phyloP scores from a whole-genome alignment of 2,329 filamentous ascomycete species.

The Colletotrichum sp. region DNA sequence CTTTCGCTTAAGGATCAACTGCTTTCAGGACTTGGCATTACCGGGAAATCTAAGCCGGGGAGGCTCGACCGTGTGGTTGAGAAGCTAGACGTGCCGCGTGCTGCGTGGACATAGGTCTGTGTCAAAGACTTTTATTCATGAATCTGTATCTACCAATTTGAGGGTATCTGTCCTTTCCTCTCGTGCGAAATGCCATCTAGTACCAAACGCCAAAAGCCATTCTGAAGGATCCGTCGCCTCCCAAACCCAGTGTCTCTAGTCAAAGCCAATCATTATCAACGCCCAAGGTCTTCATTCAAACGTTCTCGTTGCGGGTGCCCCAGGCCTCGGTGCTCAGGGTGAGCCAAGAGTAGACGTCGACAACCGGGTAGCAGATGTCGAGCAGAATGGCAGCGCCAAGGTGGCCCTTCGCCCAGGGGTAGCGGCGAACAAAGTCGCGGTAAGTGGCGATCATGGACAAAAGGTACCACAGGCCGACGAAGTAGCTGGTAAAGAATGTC shows the following conservation, averaged over 20 bases:
- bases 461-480: constrained; percentile 8
- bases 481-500: neutral
- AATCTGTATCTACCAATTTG: neutral
- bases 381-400: constrained; percentile 11
- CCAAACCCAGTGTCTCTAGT: neutral
- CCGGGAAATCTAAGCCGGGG: neutral
- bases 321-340: constrained; percentile 9
- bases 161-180: neutral
- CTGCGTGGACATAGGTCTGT: rapidly evolving
- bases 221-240: neutral
- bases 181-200: neutral
- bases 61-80: neutral
- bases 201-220: neutral
- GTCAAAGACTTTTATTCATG: neutral
- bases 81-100: neutral
- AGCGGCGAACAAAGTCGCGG: neutral
- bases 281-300: neutral
- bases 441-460: neutral
- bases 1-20: rapidly evolving
- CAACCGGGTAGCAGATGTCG: constrained; percentile 9
- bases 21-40: neutral
- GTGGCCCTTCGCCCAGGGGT: neutral
- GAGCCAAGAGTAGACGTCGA: constrained; percentile 16
- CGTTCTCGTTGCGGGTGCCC: constrained; percentile 7
- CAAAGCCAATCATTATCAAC: neutral